These are phyloP conservation scores for Cercophora samala DNA, from an alignment of 495 filamentous ascomycete genomes.

Conservation along the genomic window DNA sequence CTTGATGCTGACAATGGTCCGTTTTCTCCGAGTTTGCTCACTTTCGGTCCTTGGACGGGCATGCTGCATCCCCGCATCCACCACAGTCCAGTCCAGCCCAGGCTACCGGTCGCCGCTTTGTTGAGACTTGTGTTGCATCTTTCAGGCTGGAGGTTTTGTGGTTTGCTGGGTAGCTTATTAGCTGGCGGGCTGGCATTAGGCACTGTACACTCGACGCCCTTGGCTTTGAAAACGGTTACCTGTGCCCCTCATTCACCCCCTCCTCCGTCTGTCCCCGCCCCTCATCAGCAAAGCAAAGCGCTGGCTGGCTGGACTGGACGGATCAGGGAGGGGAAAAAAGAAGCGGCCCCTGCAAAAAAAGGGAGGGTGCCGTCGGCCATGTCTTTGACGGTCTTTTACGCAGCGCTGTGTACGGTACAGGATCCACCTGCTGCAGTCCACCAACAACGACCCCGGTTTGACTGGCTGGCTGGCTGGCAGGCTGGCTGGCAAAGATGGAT, in stretches of 20 bases:
- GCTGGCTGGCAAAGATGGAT: not conserved
- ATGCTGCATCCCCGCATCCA: not conserved
- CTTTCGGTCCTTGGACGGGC: not conserved
- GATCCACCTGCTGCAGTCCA: conserved; percentile 11
- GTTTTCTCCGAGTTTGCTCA: not conserved
- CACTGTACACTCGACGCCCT: not conserved
- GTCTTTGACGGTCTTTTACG: conserved; percentile 2
- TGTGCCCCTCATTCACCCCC: not conserved
- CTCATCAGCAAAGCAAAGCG: too few species aligned
- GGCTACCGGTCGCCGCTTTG: not conserved
- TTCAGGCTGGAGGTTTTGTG: not conserved
- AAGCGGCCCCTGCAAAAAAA: not conserved
- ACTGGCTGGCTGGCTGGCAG: too few species aligned
- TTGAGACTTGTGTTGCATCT: not conserved
- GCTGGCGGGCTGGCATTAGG: not conserved
- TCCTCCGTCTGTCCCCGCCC: not conserved
- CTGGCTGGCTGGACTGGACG: not conserved
- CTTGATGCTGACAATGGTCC: not conserved
- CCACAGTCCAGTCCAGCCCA: not conserved
- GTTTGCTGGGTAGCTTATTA: not conserved
- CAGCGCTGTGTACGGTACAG: not conserved
- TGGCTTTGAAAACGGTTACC: not conserved
- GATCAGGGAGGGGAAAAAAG: not conserved
- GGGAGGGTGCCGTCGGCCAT: not conserved
- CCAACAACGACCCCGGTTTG: conserved; percentile 18